Conservation (phyloP, 768 basidiomycete genomes). For the Tricholoma sp. region DNA sequence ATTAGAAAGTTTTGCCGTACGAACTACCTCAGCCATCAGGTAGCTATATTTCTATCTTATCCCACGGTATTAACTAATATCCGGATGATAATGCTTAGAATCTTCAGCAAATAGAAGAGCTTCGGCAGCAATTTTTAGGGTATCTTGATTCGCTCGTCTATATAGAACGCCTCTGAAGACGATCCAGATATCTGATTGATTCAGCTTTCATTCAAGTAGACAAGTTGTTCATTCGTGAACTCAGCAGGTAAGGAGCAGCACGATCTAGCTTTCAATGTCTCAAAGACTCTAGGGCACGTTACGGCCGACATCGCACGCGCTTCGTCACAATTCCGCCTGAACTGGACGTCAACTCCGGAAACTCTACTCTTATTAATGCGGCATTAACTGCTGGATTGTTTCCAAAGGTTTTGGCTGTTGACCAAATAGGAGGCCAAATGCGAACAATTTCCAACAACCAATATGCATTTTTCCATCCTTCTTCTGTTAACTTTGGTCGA, state of each 20-base stretch:
- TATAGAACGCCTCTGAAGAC: constrained; percentile 4
- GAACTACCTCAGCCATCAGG: constrained; percentile 83
- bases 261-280: constrained; percentile 5
- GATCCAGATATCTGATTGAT: constrained; percentile 76
- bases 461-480: constrained; percentile 76
- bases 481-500: constrained; percentile 82
- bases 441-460: constrained; percentile 83
- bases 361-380: constrained; percentile 65
- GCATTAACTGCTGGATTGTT: constrained; percentile 85
- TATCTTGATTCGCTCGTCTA: constrained; percentile 19
- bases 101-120: constrained; percentile 92
- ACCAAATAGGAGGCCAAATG: constrained; percentile 55
- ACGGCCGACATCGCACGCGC: constrained; percentile 65
- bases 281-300: constrained; percentile 48
- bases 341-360: constrained; percentile 64
- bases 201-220: constrained; percentile 78
- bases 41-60: constrained; percentile 22
- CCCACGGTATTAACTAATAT: background rate
- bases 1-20: constrained; percentile 74
- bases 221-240: constrained; percentile 56
- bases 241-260: constrained; percentile 52
- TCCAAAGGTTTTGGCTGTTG: constrained; percentile 82
- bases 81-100: constrained; percentile 43
- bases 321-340: constrained; percentile 74
- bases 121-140: constrained; percentile 86